These are phyloP conservation scores for Exophiala lecanii-corni DNA, from an alignment of 2,329 filamentous ascomycete genomes.

Conservation along the genomic window DNA sequence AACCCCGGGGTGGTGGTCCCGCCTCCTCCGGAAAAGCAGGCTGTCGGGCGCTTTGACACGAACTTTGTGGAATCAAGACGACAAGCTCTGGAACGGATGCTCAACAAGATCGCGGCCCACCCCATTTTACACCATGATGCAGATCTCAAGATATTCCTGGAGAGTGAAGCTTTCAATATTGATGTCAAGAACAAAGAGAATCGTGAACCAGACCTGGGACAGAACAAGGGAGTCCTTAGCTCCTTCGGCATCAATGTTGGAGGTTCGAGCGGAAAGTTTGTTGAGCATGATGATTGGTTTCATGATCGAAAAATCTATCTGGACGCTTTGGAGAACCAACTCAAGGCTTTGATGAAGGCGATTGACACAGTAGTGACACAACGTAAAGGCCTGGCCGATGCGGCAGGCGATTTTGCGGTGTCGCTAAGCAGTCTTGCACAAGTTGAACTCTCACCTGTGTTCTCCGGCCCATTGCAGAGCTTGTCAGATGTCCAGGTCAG, in stretches of 20 bases:
- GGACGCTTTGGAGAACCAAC: conserved; percentile 85
- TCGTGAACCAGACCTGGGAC: conserved; percentile 75
- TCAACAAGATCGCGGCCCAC: conserved; percentile 91
- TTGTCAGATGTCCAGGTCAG: conserved; percentile 90
- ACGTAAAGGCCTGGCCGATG: conserved; percentile 87
- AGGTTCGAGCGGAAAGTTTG: conserved; percentile 71
- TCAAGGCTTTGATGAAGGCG: conserved; percentile 84
- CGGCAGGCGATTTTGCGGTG: conserved; percentile 86
- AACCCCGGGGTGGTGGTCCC: conserved; percentile 94
- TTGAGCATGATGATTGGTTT: conserved; percentile 99
- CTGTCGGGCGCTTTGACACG: conserved; percentile 88
- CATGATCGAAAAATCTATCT: conserved; percentile 93
- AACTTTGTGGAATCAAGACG: conserved; percentile 94
- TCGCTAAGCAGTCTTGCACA: conserved; percentile 89
- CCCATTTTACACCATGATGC: conserved; percentile 86
- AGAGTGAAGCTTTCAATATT: conserved; percentile 92
- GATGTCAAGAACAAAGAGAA: conserved; percentile 98
- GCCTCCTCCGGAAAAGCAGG: conserved; percentile 95
- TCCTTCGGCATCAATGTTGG: conserved; percentile 76
- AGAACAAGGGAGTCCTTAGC: conserved; percentile 91
- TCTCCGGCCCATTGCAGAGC: conserved; percentile 84
- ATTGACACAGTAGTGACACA: conserved; percentile 91
- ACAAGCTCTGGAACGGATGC: conserved; percentile 91
- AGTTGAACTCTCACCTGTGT: conserved; percentile 82
- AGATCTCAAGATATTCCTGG: conserved; percentile 92